These are phyloP conservation scores for Lolium rigidum DNA, from an alignment of 176 grass and related monocot genomes.

Conservation along the genomic window DNA sequence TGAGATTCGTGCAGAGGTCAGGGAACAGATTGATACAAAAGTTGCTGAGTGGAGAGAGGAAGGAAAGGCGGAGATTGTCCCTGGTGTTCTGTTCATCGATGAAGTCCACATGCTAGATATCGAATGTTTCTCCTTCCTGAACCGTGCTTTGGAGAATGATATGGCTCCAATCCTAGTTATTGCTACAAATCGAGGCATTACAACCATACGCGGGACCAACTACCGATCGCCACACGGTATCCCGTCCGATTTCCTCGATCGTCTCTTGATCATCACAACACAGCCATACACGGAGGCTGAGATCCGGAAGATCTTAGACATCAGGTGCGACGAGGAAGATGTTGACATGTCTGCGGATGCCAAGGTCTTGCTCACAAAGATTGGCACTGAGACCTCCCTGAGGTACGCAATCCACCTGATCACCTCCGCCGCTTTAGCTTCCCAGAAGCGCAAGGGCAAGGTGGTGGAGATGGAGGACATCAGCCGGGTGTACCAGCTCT, in stretches of 20 bases:
- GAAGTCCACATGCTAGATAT: no score
- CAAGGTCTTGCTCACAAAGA: constrained; percentile 97
- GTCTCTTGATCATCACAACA: constrained; percentile 72
- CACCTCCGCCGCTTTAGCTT: constrained; percentile 69
- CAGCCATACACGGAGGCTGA: constrained; percentile 78
- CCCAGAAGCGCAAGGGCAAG: constrained; percentile 86
- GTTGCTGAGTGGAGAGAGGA: constrained; percentile 97
- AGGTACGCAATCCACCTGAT: constrained; percentile 93
- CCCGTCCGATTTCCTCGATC: constrained; percentile 86
- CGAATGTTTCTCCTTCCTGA: no score
- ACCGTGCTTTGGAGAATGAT: no score
- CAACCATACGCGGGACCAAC: constrained; percentile 85
- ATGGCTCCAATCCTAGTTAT: constrained; percentile 65
- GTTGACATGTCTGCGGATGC: constrained; percentile 85
- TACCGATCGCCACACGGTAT: constrained; percentile 85
- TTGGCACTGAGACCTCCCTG: constrained; percentile 84
- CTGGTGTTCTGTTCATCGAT: constrained; percentile 86
- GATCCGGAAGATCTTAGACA: constrained; percentile 79
- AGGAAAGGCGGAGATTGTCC: constrained; percentile 94
- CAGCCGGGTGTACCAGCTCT: constrained; percentile 85
- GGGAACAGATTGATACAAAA: constrained; percentile 92
- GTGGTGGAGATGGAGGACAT: constrained; percentile 91
- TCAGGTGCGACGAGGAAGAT: constrained; percentile 83
- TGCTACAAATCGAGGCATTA: constrained; percentile 91
- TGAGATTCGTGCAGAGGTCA: constrained; percentile 91